Base-by-base conservation (phyloP, 805 yeast species). In the Teunomyces pallodes region DNA sequence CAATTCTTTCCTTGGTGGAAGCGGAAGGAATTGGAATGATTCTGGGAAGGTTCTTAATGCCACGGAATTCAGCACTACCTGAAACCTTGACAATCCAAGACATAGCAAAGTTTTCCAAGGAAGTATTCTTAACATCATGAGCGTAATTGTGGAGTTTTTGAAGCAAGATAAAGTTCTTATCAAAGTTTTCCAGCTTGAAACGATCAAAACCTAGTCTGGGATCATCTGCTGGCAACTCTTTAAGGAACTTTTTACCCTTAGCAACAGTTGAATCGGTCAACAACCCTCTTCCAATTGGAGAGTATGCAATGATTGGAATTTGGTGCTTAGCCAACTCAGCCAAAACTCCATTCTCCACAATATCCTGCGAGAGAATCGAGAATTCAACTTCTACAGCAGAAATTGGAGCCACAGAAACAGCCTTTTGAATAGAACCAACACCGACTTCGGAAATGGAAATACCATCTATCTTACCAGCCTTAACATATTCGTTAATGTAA, bases 21-120 rank as follows among this genome's bases (percentile, higher is more conserved):
- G 87, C 84, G 46, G 91, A 84, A 16, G 96, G 96, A 62, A 90
- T 86, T 30, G 96, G 95, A 41, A 90, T 60, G 40, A 88, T 74
- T 49, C 68, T 72, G 20, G 90, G 79, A 46, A 70, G 75, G 44
- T 70, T 69, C 20, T 55, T 46, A 33, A 70, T 54, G 2, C 78
- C 80, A 7, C 70, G 63, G 55, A 62, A 72, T 45, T 78, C 74
- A 46, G 76, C 67, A 47, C 82, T 67, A 82, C 88, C 88, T 2
- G 89, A 83, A 17, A 90, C 64, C 3, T 90, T 83, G 33, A 87
- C 42, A 31, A 70, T 58, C 73, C 75, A 72, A 7, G 75, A 67
- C 36, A 71, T 54, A 1, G 76, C 66, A 45, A 71, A 61, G 2
- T 65, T 55, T 65, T 90, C 96, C 8, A 91, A 81, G 6, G 83